Evolutionary conservation across 805 yeast species (phyloP).

Genomic region (Pichia paraexigua): DNA sequence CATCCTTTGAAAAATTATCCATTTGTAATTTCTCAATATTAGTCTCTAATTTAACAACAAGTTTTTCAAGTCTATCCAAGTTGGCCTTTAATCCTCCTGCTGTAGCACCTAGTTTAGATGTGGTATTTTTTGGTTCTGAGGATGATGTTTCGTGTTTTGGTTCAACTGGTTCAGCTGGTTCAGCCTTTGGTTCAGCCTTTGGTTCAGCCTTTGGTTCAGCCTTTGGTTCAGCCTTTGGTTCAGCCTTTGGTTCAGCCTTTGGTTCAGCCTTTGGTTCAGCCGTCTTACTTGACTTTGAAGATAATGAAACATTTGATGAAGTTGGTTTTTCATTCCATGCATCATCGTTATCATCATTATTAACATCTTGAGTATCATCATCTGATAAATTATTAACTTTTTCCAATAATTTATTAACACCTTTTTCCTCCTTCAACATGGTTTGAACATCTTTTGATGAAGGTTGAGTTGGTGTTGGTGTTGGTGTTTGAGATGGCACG

Average conservation of each 20-base stretch:
- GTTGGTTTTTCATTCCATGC: slow-evolving; percentile 23
- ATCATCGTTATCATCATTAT: slow-evolving; percentile 19
- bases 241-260: slow-evolving; percentile 16
- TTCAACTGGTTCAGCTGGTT: slow-evolving; percentile 4
- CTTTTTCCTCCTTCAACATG: slow-evolving; percentile 36
- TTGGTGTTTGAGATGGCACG: slow-evolving; percentile 31
- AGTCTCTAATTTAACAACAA: slow-evolving; percentile 51
- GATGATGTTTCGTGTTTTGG: slow-evolving; percentile 8
- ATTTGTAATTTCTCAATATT: slow-evolving; percentile 44
- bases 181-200: slow-evolving; percentile 7
- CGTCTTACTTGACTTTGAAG: background rate
- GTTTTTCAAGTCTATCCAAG: slow-evolving; percentile 53
- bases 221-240: slow-evolving; percentile 5
- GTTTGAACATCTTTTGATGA: slow-evolving; percentile 38
- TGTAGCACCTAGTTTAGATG: slow-evolving; percentile 26
- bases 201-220: slow-evolving; percentile 14
- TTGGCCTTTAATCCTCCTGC: slow-evolving; percentile 66
- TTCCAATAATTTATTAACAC: slow-evolving; percentile 39
- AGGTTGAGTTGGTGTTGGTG: slow-evolving; percentile 21
- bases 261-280: slow-evolving; percentile 9
- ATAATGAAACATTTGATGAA: background rate
- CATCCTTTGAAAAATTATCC: slow-evolving; percentile 59
- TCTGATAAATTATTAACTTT: slow-evolving; percentile 36
- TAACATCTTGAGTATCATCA: slow-evolving; percentile 30
- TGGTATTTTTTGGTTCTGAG: slow-evolving; percentile 13